Evolutionary conservation across 1,284 basidiomycete species (phyloP), one percentile per base, ranked within the genome.

Genomic region (Leucocoprinus gongylophorus): DNA sequence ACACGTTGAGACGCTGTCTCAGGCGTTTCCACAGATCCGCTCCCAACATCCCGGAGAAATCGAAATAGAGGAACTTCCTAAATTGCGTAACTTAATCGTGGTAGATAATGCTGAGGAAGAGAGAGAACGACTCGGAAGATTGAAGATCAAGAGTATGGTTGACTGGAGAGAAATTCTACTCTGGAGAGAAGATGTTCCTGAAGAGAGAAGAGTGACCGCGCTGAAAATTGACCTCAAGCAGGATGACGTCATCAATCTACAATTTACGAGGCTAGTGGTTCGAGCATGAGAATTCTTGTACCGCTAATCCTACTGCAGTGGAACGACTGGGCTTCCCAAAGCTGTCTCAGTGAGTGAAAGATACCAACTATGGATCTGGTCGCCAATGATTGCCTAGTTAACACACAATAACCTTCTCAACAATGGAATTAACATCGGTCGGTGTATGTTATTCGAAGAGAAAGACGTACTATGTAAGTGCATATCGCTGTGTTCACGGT

Each of bases 321-420:
- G 88, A 13, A 91, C 88, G 4, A 91, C 88, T 2, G 88, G 88
- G 7, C 61, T 71, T 2, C 87, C 88, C 0, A 91, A 90, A 64
- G 88, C 86, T 17, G 88, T 88, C 54, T 87, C 83, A 23, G 86
- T 88, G 62, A 28, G 76, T 67, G 17, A 41, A 8, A 13, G 15
- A 30, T 13, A 55, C 9, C 12, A 38, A 28, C 13, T 45, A 21
- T 23, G 9, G 18, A 23, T 21, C 9, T 21, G 1, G 12, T 18
- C 17, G 20, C 32, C 45, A 45, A 41, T 33, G 29, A 1, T 28
- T 47, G 9, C 47, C 15, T 55, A 88, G 84, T 70, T 90, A 33
- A 88, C 87, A 0, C 88, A 90, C 63, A 71, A 72, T 44, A 90
- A 90, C 60, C 71, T 92, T 1, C 68, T 92, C 17, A 92, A 92